phyloP scores from a whole-genome alignment of 106 monocot genomes.

The Apostasia ramifera region DNA sequence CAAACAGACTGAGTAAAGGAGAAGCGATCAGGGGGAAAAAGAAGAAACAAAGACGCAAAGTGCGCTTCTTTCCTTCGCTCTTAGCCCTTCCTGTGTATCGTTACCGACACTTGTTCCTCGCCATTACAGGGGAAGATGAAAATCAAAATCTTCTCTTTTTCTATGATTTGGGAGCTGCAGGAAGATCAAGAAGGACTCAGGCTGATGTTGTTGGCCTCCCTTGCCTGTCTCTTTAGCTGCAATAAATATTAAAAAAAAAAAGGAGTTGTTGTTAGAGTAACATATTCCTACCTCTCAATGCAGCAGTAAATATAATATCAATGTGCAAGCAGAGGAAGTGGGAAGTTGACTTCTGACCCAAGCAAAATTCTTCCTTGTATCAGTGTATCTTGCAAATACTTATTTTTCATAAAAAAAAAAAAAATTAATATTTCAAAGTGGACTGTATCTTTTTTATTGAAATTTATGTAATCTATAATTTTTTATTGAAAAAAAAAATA shows the following conservation, averaged over 20 bases:
- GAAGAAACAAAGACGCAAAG: not conserved
- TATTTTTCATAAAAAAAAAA: too few species aligned
- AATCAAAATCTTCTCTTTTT: not conserved
- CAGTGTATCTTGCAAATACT: too few species aligned
- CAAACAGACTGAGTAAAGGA: conserved; percentile 7
- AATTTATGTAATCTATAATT: not conserved
- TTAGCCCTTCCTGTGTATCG: conserved; percentile 2
- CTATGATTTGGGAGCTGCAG: too few species aligned
- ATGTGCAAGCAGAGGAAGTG: too few species aligned
- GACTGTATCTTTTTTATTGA: not conserved
- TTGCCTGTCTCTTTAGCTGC: not conserved
- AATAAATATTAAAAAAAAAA: too few species aligned
- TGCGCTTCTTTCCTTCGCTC: not conserved
- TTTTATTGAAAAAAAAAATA: not conserved
- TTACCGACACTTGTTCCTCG: conserved; percentile 5
- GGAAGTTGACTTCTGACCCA: too few species aligned
- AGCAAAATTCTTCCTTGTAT: too few species aligned
- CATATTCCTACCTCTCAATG: too few species aligned
- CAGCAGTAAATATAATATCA: too few species aligned
- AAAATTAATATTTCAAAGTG: not conserved
- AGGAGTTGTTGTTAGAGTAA: too few species aligned
- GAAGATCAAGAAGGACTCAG: not conserved
- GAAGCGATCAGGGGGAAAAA: not conserved
- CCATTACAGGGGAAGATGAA: not conserved
- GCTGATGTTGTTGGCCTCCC: not conserved